These are phyloP conservation scores for Verticillium nonalfalfae DNA, from an alignment of 2,329 filamentous ascomycete species.

Conservation along the genomic window DNA sequence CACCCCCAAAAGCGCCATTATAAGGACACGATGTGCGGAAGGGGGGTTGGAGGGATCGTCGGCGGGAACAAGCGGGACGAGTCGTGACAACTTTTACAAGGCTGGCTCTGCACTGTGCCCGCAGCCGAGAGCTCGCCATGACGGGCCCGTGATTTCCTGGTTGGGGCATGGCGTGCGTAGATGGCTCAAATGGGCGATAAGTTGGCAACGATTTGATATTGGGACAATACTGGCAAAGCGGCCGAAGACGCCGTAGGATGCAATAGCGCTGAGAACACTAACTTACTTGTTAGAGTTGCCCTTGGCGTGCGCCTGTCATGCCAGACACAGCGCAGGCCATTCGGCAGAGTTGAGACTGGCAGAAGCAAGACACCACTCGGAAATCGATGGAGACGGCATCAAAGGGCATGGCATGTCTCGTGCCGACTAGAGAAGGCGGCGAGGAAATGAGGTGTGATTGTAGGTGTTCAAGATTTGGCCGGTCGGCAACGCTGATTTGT, in stretches of 20 bases:
- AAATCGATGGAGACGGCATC: background rate
- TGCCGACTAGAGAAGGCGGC: background rate
- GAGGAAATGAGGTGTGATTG: background rate
- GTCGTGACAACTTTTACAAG: background rate
- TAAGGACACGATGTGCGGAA: background rate
- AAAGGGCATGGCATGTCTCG: background rate
- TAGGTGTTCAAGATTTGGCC: background rate
- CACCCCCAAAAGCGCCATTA: background rate
- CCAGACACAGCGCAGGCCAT: too few relatives aligned
- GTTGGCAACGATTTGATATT: background rate
- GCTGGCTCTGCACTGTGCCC: constrained; percentile 3
- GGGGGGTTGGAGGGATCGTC: constrained; percentile 5
- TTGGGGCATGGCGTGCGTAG: background rate
- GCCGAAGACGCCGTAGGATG: background rate
- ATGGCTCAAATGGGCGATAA: background rate
- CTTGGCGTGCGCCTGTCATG: background rate
- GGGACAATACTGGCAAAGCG: background rate
- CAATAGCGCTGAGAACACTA: background rate
- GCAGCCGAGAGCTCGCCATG: constrained; percentile 1
- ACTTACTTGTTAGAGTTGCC: background rate
- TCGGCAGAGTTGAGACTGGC: too few relatives aligned
- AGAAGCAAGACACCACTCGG: background rate
- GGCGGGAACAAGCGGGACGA: constrained; percentile 9
- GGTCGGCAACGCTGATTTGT: background rate
- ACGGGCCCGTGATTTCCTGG: background rate